Evolutionary conservation across 148 eudicot species (phyloP).

Genomic region (Rhododendron simsii): DNA sequence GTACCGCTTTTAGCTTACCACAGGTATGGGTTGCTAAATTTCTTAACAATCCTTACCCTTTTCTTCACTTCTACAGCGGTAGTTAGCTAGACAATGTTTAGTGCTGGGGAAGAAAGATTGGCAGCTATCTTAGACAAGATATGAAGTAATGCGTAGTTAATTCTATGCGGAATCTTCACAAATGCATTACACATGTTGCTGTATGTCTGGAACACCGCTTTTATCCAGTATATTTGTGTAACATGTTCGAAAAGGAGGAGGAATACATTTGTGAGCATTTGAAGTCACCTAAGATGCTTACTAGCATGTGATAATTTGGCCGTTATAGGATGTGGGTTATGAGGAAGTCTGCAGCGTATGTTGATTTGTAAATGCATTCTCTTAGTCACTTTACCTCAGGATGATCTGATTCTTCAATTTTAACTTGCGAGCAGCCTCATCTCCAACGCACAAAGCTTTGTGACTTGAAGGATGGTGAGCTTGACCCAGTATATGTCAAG

Average conservation of each 20-base stretch:
- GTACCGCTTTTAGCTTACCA: slow-evolving; percentile 97
- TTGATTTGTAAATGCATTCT: background rate
- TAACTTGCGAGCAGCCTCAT: slow-evolving; percentile 72
- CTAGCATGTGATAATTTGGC: background rate
- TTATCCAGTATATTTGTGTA: background rate
- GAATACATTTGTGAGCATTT: background rate
- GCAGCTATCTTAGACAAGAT: background rate
- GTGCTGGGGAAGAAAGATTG: background rate
- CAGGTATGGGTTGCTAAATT: slow-evolving; percentile 46
- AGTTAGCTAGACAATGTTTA: background rate
- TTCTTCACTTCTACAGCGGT: background rate
- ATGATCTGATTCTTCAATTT: slow-evolving; percentile 11
- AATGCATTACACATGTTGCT: background rate
- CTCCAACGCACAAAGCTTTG: slow-evolving; percentile 93
- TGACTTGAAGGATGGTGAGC: slow-evolving; percentile 90
- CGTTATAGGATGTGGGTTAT: background rate
- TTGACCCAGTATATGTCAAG: slow-evolving; percentile 67
- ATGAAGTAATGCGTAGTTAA: background rate
- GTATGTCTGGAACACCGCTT: background rate
- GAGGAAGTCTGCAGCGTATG: background rate
- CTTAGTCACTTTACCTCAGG: background rate
- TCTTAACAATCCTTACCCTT: background rate
- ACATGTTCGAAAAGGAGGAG: background rate
- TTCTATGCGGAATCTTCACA: background rate
- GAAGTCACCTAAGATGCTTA: background rate